Percentiles rank a stretch among this genome's conserved stretches.
Evolutionary conservation across 2,329 filamentous ascomycete species (phyloP).

Genomic region (Hymenoscyphus fraxineus): DNA sequence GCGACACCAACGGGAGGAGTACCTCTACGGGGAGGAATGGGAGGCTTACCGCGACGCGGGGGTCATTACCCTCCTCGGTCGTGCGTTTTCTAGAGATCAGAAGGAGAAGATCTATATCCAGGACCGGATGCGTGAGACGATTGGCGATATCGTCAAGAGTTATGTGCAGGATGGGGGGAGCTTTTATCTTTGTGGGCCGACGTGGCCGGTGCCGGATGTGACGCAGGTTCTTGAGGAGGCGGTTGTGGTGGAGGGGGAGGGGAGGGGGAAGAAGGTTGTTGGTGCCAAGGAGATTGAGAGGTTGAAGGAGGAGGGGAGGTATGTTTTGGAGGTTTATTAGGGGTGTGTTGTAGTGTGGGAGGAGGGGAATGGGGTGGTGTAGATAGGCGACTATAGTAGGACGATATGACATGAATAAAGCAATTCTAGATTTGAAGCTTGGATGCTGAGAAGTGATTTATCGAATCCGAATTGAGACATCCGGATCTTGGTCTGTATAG

Average conservation of each 20-base stretch:
- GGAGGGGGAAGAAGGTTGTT: slow-evolving; percentile 74
- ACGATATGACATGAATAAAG: background rate
- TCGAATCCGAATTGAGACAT: no score
- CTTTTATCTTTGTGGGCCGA: slow-evolving; percentile 97
- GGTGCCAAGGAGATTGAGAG: slow-evolving; percentile 89
- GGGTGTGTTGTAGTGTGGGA: background rate
- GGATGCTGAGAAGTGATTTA: no score
- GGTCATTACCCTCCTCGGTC: slow-evolving; percentile 88
- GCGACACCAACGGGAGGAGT: slow-evolving; percentile 96
- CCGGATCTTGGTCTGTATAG: no score
- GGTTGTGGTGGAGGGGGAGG: slow-evolving; percentile 70
- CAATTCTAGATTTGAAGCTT: no score
- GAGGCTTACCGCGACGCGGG: slow-evolving; percentile 95
- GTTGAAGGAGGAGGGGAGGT: slow-evolving; percentile 90
- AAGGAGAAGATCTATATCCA: slow-evolving; percentile 99
- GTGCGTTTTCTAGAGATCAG: slow-evolving; percentile 95
- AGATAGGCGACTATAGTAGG: background rate
- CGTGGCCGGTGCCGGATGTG: slow-evolving; percentile 97
- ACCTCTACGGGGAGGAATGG: slow-evolving; percentile 98
- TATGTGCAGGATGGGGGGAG: slow-evolving; percentile 85
- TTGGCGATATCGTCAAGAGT: slow-evolving; percentile 76
- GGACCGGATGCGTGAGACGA: slow-evolving; percentile 89
- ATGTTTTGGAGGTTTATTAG: slow-evolving; percentile 96
- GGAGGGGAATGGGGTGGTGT: background rate
- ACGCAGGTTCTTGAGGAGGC: slow-evolving; percentile 92